Evolutionary conservation across 352 stramenopile species (phyloP).

Genomic region (Blastocystis sp.): DNA sequence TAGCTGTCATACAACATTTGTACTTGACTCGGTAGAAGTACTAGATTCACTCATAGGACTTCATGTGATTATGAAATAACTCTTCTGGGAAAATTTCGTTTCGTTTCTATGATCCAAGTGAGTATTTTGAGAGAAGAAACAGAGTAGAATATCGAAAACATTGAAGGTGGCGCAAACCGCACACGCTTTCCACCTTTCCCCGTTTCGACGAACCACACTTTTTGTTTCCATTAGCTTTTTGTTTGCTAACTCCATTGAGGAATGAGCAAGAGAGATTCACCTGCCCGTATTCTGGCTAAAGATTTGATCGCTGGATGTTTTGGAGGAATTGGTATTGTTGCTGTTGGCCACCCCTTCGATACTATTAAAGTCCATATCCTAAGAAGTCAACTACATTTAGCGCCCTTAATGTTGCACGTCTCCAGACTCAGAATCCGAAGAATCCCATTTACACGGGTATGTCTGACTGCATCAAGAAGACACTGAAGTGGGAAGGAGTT

Average conservation of each 20-base stretch:
- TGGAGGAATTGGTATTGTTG: slow-evolving; percentile 62
- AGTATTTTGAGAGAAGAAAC: not conserved
- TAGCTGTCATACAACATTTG: too few relatives aligned
- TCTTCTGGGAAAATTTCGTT: too few relatives aligned
- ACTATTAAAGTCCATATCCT: slow-evolving; percentile 62
- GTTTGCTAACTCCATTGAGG: not conserved
- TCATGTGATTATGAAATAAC: too few relatives aligned
- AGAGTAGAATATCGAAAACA: not conserved
- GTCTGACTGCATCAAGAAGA: slow-evolving; percentile 58
- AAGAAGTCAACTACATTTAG: not conserved
- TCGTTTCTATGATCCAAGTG: too few relatives aligned
- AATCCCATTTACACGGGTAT: slow-evolving; percentile 58
- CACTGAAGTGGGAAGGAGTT: slow-evolving; percentile 56
- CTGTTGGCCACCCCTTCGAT: slow-evolving; percentile 61
- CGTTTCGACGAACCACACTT: slow-evolving; percentile 40
- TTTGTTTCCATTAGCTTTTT: not conserved
- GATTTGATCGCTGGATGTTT: slow-evolving; percentile 62
- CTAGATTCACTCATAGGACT: too few relatives aligned
- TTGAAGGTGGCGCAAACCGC: not conserved
- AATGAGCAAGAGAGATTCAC: slow-evolving; percentile 52
- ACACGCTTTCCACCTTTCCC: slow-evolving; percentile 28
- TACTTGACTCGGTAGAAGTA: too few relatives aligned
- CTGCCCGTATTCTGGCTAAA: slow-evolving; percentile 45
- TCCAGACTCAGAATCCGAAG: slow-evolving; percentile 50
- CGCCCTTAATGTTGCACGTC: slow-evolving; percentile 33